These are phyloP conservation scores for Phialophora verrucosa DNA, from an alignment of 2,329 filamentous ascomycete genomes.

Conservation along the genomic window DNA sequence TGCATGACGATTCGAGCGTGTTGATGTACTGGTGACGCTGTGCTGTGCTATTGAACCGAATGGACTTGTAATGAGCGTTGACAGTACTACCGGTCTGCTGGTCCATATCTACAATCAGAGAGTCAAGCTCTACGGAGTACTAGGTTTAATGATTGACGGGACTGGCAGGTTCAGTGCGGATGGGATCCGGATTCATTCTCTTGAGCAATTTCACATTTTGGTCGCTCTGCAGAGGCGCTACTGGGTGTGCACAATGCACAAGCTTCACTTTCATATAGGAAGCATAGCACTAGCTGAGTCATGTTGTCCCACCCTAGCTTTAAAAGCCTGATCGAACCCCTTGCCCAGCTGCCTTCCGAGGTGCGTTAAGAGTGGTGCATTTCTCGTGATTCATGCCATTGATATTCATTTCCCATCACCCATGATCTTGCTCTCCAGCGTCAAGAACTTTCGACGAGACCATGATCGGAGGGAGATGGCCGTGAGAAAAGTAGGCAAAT, in stretches of 20 bases:
- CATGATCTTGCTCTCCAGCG: neutral
- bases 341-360: neutral
- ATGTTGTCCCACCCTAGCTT: neutral
- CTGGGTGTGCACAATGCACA: neutral
- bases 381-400: constrained; percentile 8
- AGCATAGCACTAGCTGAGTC: neutral
- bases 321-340: neutral
- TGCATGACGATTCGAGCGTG: neutral
- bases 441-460: neutral
- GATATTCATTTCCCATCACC: neutral
- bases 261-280: neutral
- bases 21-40: neutral
- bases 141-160: neutral
- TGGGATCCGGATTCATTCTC: neutral
- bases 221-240: neutral
- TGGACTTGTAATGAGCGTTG: neutral
- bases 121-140: too few species aligned
- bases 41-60: neutral
- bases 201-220: neutral
- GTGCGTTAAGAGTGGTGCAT: constrained; percentile 5
- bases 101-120: neutral
- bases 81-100: neutral
- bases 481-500: constrained; percentile 3
- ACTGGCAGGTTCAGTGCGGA: neutral
- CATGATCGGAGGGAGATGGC: neutral